Evolutionary conservation across 768 basidiomycete species (phyloP).

Genomic region (button mushroom (Agaricus bisporus)): DNA sequence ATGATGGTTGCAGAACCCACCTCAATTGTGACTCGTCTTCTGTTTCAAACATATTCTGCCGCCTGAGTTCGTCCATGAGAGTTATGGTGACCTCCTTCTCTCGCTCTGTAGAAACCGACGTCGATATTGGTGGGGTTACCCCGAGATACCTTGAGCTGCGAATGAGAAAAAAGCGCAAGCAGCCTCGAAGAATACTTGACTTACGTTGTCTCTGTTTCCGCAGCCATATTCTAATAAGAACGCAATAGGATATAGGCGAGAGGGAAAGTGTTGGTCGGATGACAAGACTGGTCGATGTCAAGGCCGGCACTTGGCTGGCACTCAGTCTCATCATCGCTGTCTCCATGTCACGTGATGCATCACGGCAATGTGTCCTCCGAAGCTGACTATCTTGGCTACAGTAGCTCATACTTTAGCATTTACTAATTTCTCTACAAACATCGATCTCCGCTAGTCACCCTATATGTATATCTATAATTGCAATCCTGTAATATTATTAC

Average conservation of each 20-base stretch:
- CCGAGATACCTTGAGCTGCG: constrained; percentile 54
- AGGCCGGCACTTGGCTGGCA: not conserved
- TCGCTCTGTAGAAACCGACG: constrained; percentile 62
- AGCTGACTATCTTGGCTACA: too few relatives aligned
- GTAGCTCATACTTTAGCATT: too few relatives aligned
- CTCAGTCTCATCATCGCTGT: not conserved
- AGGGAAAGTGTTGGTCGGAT: not conserved
- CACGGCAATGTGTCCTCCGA: too few relatives aligned
- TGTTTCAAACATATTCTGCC: constrained; percentile 83
- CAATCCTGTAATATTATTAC: too few relatives aligned
- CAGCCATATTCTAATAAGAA: constrained; percentile 8
- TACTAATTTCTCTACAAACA: too few relatives aligned
- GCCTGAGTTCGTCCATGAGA: constrained; percentile 85
- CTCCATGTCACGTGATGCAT: not conserved
- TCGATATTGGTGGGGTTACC: constrained; percentile 83
- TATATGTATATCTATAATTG: too few relatives aligned
- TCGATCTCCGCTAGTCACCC: too few relatives aligned
- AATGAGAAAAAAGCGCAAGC: constrained; percentile 11
- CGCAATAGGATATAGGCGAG: not conserved
- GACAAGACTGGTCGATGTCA: not conserved
- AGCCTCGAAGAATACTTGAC: not conserved
- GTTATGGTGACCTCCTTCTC: constrained; percentile 81
- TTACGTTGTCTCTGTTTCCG: constrained; percentile 10
- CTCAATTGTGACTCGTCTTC: constrained; percentile 84
- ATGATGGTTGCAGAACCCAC: constrained; percentile 39